Evolutionary conservation across 257 asterid genomes (phyloP), one percentile per base, ranked within the genome.

Genomic region (Solanum appendiculatum): DNA sequence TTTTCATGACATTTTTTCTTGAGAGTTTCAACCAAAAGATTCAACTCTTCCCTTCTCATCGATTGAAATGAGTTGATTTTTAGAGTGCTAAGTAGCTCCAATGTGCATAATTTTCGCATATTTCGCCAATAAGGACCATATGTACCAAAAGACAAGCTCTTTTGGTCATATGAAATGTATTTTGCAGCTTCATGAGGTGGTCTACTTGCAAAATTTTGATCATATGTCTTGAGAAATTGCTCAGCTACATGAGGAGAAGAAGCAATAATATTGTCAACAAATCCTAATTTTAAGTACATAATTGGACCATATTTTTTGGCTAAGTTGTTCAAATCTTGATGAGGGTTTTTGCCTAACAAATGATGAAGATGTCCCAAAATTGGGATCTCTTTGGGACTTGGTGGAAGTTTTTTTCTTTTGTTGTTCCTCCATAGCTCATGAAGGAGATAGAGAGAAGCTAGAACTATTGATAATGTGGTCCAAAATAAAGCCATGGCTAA

Each of bases 91-190:
- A 89, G 89, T 73, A 86, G 6, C 21, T 89, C 69, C 21, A 84
- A 36, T 10, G 56, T 51, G 84, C 87, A 74, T 8, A 84, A 48
- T 63, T 86, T 86, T 14, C 88, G 63, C 89, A 88, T 88, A 42
- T 66, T 88, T 85, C 87, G 58, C 86, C 89, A 89, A n/a, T 74
- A 89, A 3, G 88, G 84, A 75, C 91, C 91, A 48, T 86, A 81
- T 14, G 39, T 80, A 1, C 33, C 72, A 33, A 44, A 82, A 36
- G 56, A 0, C 31, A 89, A 12, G 69, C n/a, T 84, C 25, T 86
- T 89, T 15, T 89, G 87, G 40, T 39, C 42, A 51, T 89, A 66
- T 15, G 37, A 15, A 11, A 86, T 9, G 25, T 83, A 18, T 84
- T 88, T 64, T 64, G 69, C 5, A 23, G 66, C 87, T 48, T 44